Base-by-base conservation (phyloP, 2,329 filamentous ascomycete species). In the Domatiomyces catenatus region DNA sequence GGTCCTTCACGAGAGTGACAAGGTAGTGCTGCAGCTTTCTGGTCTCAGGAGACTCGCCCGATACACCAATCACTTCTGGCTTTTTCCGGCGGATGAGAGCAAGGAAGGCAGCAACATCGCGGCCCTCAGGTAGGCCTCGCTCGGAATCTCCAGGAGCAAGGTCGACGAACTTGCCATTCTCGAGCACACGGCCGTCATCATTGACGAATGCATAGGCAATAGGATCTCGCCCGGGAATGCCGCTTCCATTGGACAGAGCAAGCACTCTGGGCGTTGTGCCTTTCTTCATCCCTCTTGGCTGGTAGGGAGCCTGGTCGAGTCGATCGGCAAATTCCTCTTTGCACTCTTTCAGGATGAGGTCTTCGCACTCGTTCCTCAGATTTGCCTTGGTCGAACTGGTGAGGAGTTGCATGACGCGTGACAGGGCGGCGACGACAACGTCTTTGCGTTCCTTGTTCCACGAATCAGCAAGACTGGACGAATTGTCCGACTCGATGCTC, bases 301-400 rank as follows among this genome's bases (percentile, higher is more conserved):
- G 94, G 69, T 89, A 94, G 0, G 92, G 92, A 7, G 92, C 89
- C 67, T 98, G 92, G 61, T 98, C 92, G 20, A 98, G 79, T 64
- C 88, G 85, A 66, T 84, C 83, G 44, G 83, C 84, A 66, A 92
- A 96, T 54, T 88, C 85, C 58, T 94, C 87, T 48, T 92, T 84
- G 61, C 89, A 94, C 50, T 81, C 77, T 61, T 83, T 86, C n/a
- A 89, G 81, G 47, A 98, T 80, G 61, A 88, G 83, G 60, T 94
- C 89, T 66, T 98, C 90, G 62, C 92, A 98, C 59, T 90, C 88
- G 7, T 88, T 90, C 59, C 88, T 85, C 57, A 98, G 77, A 46
- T 86, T 88, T 64, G 98, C 92, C 67, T 96, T 96, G 55, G 96
- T 87, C 52, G 88, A 87, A 64, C 90, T 92, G 52, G 85, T 79